Conservation (phyloP, 2,329 filamentous ascomycete species). For the Ophiocordyceps polyrhachis-furcata region DNA sequence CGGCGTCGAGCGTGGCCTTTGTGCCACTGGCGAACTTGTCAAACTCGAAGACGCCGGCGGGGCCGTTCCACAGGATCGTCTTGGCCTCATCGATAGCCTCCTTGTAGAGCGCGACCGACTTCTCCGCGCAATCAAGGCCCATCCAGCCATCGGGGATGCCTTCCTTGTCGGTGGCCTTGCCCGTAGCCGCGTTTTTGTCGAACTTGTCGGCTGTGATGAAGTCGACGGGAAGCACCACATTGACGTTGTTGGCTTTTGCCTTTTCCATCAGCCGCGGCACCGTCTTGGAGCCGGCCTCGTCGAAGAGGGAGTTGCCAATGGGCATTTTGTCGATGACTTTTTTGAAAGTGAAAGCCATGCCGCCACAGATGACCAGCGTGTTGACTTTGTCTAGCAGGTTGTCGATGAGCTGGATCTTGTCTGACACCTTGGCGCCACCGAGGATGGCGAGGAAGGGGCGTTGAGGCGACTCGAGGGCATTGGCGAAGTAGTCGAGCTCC, state of each 20-base stretch:
- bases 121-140: constrained; percentile 84
- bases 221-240: constrained; percentile 85
- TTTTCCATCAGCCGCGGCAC: constrained; percentile 78
- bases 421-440: constrained; percentile 92
- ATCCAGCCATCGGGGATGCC: constrained; percentile 96
- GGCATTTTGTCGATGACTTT: constrained; percentile 85
- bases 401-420: constrained; percentile 99
- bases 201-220: constrained; percentile 97
- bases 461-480: constrained; percentile 83
- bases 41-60: constrained; percentile 93
- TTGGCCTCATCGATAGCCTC: constrained; percentile 70
- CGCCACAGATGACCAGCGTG: constrained; percentile 89
- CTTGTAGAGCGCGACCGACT: constrained; percentile 80
- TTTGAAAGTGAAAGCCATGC: constrained; percentile 99
- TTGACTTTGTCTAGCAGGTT: constrained; percentile 97
- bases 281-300: constrained; percentile 84
- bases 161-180: constrained; percentile 64
- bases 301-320: constrained; percentile 84
- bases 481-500: constrained; percentile 97
- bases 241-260: constrained; percentile 90
- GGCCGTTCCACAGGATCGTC: constrained; percentile 99
- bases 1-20: constrained; percentile 79
- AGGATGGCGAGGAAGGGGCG: constrained; percentile 97
- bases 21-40: constrained; percentile 86
- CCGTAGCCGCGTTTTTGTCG: constrained; percentile 60